A percentile compares a stretch with the other conserved stretches of the same genome.
phyloP scores from a whole-genome alignment of 1,284 basidiomycete species.

The Microbotryum lychnidis-dioicae region DNA sequence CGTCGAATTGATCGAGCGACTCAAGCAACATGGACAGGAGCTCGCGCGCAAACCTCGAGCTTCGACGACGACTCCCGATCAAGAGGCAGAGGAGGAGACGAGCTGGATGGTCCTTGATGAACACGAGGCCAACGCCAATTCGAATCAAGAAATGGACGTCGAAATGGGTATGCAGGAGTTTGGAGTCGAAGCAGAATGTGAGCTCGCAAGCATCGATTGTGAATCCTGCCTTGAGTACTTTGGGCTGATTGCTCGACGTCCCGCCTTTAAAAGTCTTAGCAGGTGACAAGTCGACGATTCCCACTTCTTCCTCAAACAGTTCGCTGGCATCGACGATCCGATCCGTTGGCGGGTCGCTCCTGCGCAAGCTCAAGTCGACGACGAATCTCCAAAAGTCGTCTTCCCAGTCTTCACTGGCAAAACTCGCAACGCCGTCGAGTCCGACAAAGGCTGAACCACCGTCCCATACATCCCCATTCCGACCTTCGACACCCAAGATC shows the following conservation, averaged over 20 bases:
- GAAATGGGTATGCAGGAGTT: no score
- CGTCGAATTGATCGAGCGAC: slow-evolving; percentile 9
- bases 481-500: slow-evolving; percentile 1
- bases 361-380: neutral
- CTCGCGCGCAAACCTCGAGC: neutral
- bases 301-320: neutral
- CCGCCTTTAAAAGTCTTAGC: no score
- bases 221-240: no score
- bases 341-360: neutral
- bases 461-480: no score
- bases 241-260: no score
- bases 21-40: slow-evolving; percentile 5
- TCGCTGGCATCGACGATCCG: slow-evolving; percentile 10
- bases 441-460: neutral
- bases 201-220: no score
- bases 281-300: neutral
- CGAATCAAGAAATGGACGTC: no score
- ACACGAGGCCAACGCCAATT: neutral
- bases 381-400: neutral
- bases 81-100: no score
- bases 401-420: neutral
- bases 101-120: no score
- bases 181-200: no score
- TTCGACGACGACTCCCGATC: no score
- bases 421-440: neutral